Base-by-base conservation (phyloP, 768 basidiomycete species). In the Gloeophyllum trabeum region DNA sequence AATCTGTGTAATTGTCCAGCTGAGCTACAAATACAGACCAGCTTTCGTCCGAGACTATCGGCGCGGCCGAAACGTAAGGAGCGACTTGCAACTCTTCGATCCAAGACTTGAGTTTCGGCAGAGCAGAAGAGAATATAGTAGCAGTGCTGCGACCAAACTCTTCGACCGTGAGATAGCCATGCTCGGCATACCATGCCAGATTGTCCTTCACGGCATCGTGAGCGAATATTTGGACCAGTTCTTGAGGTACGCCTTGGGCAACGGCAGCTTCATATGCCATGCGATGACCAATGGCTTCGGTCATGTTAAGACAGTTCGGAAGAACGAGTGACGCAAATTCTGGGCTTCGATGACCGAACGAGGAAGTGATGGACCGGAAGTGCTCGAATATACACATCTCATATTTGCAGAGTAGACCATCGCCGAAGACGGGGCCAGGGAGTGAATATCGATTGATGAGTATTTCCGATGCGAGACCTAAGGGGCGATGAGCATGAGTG, bases 271-370 rank as follows among this genome's bases (percentile, higher is more conserved):
- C 70, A 51, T 79, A 78, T 2, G 78, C 74, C 32, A 76, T 60
- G 13, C 76, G 71, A 51, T 79, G 75, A 3, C 79, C 79, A 32
- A 81, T 71, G n/a, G 78, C 71, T 59, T 76, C 71, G 41, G 81
- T 54, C 4, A 71, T 63, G 10, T 46, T 44, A 40, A 73, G 68
- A 6, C 75, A 70, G 52, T 73, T 71, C 4, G 76, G 79, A 41
- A 80, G 66, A 43, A 79, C 55, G 40, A 73, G 62, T 4, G 66
- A 61, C 52, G 73, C 72, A 57, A 76, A 76, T 0, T 61, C 52
- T 21, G 64, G 60, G 55, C 70, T 69, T 40, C 75, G 72, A 59
- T 75, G 72, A 46, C 30, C 40, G 28, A 35, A 20, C 23, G 30
- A 16, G 20, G 45, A 26, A 43, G 57, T 25, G 24, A 39, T 20